Evolutionary conservation across 768 basidiomycete species (phyloP).

Genomic region (Solioccasus polychromus): DNA sequence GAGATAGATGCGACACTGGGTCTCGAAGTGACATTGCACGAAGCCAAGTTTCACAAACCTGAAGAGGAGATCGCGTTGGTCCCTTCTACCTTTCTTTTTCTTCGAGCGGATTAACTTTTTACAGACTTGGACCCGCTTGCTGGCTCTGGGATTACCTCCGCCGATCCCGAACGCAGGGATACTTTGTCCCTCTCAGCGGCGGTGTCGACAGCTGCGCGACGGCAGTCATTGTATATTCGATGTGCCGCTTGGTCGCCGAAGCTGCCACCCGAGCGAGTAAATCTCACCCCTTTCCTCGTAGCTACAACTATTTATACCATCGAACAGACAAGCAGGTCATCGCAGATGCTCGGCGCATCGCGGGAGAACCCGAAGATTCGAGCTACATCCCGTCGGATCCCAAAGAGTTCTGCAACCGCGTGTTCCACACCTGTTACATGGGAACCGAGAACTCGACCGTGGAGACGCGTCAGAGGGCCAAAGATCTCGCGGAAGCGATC

Average conservation of each 20-base stretch:
- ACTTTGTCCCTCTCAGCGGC: conserved; percentile 92
- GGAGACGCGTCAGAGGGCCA: conserved; percentile 85
- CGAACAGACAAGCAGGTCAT: conserved; percentile 80
- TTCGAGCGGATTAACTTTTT: background rate
- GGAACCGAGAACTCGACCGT: conserved; percentile 92
- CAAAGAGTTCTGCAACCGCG: conserved; percentile 76
- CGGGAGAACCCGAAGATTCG: conserved; percentile 79
- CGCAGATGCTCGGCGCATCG: conserved; percentile 84
- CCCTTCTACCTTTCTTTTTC: background rate
- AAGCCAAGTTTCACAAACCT: conserved; percentile 65
- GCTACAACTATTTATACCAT: background rate
- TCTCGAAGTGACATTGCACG: conserved; percentile 43
- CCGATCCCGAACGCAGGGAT: conserved; percentile 89
- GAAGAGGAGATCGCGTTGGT: conserved; percentile 98
- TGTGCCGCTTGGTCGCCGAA: conserved; percentile 88
- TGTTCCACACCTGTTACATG: conserved; percentile 99
- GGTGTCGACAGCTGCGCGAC: conserved; percentile 99
- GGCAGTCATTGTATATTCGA: conserved; percentile 91
- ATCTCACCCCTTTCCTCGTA: background rate
- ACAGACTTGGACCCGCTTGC: conserved; percentile 92
- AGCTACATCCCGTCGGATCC: conserved; percentile 84
- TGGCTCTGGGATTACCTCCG: conserved; percentile 99
- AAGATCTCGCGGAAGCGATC: conserved; percentile 81
- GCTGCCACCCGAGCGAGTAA: conserved; percentile 74
- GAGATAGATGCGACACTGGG: conserved; percentile 50